phyloP scores from a whole-genome alignment of 2,329 filamentous ascomycete species.

The Dryadomyces quercivorus region DNA sequence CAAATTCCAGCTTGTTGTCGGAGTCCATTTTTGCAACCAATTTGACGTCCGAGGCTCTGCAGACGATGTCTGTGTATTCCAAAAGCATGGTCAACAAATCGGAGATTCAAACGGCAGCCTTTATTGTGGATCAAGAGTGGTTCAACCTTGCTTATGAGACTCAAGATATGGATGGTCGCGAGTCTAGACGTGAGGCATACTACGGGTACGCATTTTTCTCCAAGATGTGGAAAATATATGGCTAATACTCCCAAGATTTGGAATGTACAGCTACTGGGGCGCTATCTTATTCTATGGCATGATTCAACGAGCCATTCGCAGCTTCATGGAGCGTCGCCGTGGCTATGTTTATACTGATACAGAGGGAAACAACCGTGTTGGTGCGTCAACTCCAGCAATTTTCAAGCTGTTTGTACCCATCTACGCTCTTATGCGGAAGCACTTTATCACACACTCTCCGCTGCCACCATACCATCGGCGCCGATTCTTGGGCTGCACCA shows the following conservation, averaged over 20 bases:
- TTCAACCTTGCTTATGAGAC: not conserved
- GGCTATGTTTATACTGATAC: not conserved
- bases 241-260: not conserved
- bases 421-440: not conserved
- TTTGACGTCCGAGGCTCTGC: not conserved
- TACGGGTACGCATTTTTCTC: not conserved
- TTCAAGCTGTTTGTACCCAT: not conserved
- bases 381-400: not conserved
- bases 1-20: not conserved
- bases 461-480: slow-evolving; percentile 1
- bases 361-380: not conserved
- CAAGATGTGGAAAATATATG: not conserved
- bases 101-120: not conserved
- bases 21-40: not conserved
- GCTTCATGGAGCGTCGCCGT: not conserved
- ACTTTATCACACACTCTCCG: slow-evolving; percentile 1
- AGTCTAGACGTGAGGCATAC: not conserved
- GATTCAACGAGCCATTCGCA: not conserved
- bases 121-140: not conserved
- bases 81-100: not conserved
- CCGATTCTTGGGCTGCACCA: slow-evolving; percentile 2
- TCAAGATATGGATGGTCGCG: not conserved
- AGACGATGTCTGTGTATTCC: not conserved
- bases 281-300: slow-evolving; percentile 2
- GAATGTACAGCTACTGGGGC: slow-evolving; percentile 5